phyloP scores from a whole-genome alignment of 768 basidiomycete species.

The Naganishia kalamii region DNA sequence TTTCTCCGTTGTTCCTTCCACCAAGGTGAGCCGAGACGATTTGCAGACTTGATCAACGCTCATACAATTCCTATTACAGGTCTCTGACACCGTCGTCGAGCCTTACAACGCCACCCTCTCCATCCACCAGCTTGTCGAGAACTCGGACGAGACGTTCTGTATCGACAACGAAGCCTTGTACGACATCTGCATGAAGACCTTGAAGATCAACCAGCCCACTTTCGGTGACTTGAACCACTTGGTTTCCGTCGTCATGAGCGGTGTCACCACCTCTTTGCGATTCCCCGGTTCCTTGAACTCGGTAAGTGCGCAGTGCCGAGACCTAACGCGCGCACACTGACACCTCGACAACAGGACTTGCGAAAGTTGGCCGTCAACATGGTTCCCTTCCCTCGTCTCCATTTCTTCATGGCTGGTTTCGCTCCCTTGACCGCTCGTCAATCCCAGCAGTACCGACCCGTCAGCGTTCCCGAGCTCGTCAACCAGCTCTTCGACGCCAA shows the following conservation, averaged over 20 bases:
- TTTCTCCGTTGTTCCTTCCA: conserved; percentile 95
- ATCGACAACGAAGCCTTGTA: conserved; percentile 99
- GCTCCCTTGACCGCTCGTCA: conserved; percentile 75
- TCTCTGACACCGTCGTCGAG: conserved; percentile 98
- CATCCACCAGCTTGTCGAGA: conserved; percentile 97
- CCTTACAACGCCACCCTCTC: conserved; percentile 99
- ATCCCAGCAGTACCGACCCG: conserved; percentile 85
- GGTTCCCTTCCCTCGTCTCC: conserved; percentile 92
- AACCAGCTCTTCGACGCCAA: conserved; percentile 99
- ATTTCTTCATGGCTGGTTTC: conserved; percentile 94
- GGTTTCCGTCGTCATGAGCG: conserved; percentile 96
- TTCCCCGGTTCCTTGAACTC: conserved; percentile 99
- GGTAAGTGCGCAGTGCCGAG: conserved; percentile 48
- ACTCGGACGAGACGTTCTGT: conserved; percentile 99
- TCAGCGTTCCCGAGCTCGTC: conserved; percentile 94
- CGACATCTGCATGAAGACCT: conserved; percentile 96
- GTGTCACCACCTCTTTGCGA: conserved; percentile 95
- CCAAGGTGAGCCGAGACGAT: conserved; percentile 58
- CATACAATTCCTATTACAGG: conserved; percentile 34
- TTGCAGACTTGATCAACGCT: not conserved
- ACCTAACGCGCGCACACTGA: conserved; percentile 29
- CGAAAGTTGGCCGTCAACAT: conserved; percentile 93
- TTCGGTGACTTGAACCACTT: conserved; percentile 98
- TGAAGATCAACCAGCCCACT: conserved; percentile 90
- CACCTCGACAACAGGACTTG: conserved; percentile 57